Evolutionary conservation across 1,284 basidiomycete species (phyloP).

Genomic region (Chiua sp.): DNA sequence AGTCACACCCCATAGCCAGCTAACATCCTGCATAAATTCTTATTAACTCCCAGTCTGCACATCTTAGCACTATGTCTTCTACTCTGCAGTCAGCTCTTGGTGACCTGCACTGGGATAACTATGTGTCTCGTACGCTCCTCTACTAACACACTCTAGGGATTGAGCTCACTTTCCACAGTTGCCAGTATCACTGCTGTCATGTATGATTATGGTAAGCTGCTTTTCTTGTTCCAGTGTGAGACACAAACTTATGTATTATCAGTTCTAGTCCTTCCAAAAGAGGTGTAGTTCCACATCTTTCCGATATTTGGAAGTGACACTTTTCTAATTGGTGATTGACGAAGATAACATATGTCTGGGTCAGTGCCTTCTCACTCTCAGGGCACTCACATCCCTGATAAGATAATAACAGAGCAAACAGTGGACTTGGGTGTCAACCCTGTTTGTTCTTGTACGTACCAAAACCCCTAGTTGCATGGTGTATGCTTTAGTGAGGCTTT

Average conservation of each 20-base stretch:
- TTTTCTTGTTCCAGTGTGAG: neutral
- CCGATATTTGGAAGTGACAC: no score
- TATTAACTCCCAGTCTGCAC: no score
- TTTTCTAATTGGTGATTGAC: neutral
- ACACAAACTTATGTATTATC: neutral
- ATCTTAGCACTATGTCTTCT: no score
- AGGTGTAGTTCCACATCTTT: neutral
- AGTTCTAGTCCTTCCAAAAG: conserved; percentile 2
- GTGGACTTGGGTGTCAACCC: conserved; percentile 8
- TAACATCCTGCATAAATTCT: no score
- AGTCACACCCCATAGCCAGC: no score
- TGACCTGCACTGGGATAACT: neutral
- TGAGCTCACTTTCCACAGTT: neutral
- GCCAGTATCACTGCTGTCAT: neutral
- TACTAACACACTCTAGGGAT: no score
- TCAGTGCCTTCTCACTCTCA: neutral
- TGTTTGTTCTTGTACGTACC: conserved; percentile 8
- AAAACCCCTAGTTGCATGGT: no score
- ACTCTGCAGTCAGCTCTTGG: no score
- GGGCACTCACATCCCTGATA: neutral
- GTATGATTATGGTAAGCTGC: neutral
- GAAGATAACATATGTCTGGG: conserved; percentile 20
- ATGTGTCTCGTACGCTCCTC: no score
- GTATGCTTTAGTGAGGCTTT: neutral
- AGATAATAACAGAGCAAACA: conserved; percentile 8